Percentiles rank a stretch among this genome's conserved stretches.
Conservation (phyloP, 164 flowering plant genomes). For the Magnolia officinalis region DNA sequence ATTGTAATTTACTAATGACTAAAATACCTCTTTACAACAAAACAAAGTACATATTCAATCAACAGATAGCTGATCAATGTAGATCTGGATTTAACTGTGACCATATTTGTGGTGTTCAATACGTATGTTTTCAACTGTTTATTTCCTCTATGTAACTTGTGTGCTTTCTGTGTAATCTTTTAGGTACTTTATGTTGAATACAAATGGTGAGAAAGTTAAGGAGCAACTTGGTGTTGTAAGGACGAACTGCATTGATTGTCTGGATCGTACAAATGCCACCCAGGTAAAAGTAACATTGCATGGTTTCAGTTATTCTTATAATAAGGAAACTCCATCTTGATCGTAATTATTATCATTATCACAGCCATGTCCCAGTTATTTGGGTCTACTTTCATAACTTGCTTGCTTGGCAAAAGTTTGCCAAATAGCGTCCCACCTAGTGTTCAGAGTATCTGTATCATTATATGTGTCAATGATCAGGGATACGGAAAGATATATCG, state of each 20-base stretch:
- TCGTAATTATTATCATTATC: not conserved
- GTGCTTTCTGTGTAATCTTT: not conserved
- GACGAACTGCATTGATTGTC: slow-evolving; percentile 93
- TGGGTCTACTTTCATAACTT: not conserved
- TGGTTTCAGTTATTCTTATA: not conserved
- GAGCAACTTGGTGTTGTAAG: slow-evolving; percentile 86
- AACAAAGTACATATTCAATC: too few species aligned
- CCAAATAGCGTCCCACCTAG: not conserved
- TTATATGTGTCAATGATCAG: too few species aligned
- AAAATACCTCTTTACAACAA: too few species aligned
- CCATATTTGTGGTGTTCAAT: too few species aligned
- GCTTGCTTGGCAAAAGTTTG: not conserved
- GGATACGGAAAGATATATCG: too few species aligned
- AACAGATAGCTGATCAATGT: too few species aligned
- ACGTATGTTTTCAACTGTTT: too few species aligned
- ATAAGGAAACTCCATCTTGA: not conserved
- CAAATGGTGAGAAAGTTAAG: slow-evolving; percentile 74
- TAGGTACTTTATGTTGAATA: slow-evolving; percentile 77
- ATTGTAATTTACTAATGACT: too few species aligned
- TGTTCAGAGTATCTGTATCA: not conserved
- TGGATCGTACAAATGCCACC: slow-evolving; percentile 97
- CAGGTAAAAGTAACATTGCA: slow-evolving; percentile 43
- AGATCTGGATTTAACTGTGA: too few species aligned
- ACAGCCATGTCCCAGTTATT: not conserved
- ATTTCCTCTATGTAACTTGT: too few species aligned